Percentiles rank a stretch among this genome's conserved stretches.
These are phyloP conservation scores for Delitschia confertaspora DNA, from an alignment of 495 filamentous ascomycete genomes.

Conservation along the genomic window DNA sequence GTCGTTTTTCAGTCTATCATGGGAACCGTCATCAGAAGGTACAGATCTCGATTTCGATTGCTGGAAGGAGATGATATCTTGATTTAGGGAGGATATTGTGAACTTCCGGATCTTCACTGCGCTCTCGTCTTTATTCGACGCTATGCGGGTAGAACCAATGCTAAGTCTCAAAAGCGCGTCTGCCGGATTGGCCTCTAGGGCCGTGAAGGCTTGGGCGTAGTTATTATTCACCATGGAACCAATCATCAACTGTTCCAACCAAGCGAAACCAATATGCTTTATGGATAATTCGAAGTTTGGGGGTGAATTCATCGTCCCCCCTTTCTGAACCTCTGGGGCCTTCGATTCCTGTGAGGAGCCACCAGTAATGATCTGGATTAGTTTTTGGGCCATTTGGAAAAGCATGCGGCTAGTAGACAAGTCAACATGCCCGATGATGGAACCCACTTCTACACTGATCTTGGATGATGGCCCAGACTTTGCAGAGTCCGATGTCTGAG, in stretches of 20 bases:
- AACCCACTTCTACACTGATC: slow-evolving; percentile 21
- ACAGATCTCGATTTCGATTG: slow-evolving; percentile 5
- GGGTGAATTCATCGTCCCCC: too few species aligned
- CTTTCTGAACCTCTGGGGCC: neutral
- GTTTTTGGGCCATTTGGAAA: slow-evolving; percentile 20
- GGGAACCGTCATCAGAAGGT: slow-evolving; percentile 7
- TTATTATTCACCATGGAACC: slow-evolving; percentile 5
- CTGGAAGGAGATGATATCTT: slow-evolving; percentile 59
- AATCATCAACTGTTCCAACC: slow-evolving; percentile 16
- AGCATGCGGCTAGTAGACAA: slow-evolving; percentile 25
- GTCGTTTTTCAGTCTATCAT: slow-evolving; percentile 10
- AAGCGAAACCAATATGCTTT: slow-evolving; percentile 14
- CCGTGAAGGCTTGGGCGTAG: neutral
- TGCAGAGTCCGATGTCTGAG: neutral
- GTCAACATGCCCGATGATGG: slow-evolving; percentile 22
- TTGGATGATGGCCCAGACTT: slow-evolving; percentile 2
- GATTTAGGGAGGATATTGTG: slow-evolving; percentile 53
- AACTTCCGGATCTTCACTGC: slow-evolving; percentile 52
- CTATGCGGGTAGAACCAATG: slow-evolving; percentile 5
- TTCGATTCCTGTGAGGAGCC: neutral
- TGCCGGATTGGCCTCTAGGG: slow-evolving; percentile 16
- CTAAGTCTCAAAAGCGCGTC: slow-evolving; percentile 19
- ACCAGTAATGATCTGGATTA: slow-evolving; percentile 6
- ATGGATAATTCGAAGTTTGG: slow-evolving; percentile 10
- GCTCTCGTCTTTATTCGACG: slow-evolving; percentile 8